Evolutionary conservation across 768 basidiomycete species (phyloP).

Genomic region (Lactarius indigo): DNA sequence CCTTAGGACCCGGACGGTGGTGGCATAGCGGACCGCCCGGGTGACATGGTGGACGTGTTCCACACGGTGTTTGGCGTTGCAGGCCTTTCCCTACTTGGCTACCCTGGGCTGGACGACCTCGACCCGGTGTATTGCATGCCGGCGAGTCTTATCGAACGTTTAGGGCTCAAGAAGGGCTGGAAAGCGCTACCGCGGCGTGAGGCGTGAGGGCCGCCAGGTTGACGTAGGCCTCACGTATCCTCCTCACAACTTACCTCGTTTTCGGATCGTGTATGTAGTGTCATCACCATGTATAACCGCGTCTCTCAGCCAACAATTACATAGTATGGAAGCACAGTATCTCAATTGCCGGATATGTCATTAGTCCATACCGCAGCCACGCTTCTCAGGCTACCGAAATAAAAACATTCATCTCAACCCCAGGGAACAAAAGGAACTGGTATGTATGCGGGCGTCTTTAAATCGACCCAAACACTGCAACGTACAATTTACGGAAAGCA

Average conservation of each 20-base stretch:
- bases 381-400: not conserved
- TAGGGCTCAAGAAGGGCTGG: conserved; percentile 69
- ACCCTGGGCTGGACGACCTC: conserved; percentile 76
- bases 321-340: not conserved
- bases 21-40: conserved; percentile 92
- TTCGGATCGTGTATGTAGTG: not conserved
- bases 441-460: conserved; percentile 10
- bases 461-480: not conserved
- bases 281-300: not conserved
- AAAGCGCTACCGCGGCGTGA: conserved; percentile 46
- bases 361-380: not conserved
- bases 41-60: conserved; percentile 95
- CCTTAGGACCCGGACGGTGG: conserved; percentile 81
- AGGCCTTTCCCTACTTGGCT: conserved; percentile 88
- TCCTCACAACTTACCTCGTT: not conserved
- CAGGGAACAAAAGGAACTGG: conserved; percentile 5
- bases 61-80: conserved; percentile 86
- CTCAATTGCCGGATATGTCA: not conserved
- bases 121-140: conserved; percentile 99
- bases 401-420: not conserved
- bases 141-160: conserved; percentile 60
- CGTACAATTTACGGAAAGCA: conserved; percentile 1
- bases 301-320: not conserved
- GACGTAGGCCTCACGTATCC: not conserved
- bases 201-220: not conserved